Percentiles rank a stretch among this genome's conserved stretches.
These are phyloP conservation scores for Nemania diffusa DNA, from an alignment of 2,329 filamentous ascomycete species.

Conservation along the genomic window DNA sequence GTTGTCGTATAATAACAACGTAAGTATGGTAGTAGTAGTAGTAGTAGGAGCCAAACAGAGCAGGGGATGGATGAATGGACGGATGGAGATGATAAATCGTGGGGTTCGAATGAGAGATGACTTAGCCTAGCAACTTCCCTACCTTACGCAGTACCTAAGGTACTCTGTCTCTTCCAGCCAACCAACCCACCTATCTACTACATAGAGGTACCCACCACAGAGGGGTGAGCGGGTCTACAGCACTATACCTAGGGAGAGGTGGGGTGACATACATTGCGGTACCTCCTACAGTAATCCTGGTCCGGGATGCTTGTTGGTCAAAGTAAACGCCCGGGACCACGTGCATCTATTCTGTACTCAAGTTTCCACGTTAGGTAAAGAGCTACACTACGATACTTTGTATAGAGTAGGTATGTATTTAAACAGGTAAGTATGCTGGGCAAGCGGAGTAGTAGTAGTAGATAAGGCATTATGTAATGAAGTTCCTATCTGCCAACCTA, in stretches of 20 bases:
- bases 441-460: no score
- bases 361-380: no score
- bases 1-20: background rate
- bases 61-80: constrained; percentile 3
- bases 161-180: no score
- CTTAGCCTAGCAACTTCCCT: background rate
- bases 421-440: no score
- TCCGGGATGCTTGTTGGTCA: constrained; percentile 1
- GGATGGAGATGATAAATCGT: constrained; percentile 37
- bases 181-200: no score
- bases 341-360: background rate
- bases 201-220: background rate
- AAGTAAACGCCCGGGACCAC: constrained; percentile 2
- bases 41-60: constrained; percentile 13
- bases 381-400: no score
- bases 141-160: no score
- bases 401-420: no score
- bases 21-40: constrained; percentile 8
- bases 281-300: background rate
- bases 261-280: background rate
- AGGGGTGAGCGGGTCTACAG: background rate
- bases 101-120: constrained; percentile 30
- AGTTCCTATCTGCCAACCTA: no score
- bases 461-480: no score
- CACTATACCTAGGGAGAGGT: background rate